Base-by-base conservation (phyloP, 805 yeast species). In the Candida verbasci region DNA sequence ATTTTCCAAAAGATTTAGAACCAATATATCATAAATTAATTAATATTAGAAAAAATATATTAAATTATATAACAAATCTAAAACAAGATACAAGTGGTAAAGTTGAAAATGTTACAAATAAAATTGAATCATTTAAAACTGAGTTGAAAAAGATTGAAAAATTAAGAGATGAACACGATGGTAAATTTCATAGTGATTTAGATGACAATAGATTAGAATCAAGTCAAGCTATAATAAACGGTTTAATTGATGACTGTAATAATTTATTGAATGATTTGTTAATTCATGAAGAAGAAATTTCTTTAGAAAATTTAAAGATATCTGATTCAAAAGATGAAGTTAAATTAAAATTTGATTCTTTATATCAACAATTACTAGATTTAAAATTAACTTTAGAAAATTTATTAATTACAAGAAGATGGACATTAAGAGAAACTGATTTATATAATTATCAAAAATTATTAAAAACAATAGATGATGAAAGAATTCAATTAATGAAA, bases 341-440 rank as follows among this genome's bases (percentile, higher is more conserved):
- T 4, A 30, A 44, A 26, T 31, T 41, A 28, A 32, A 40, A 32
- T 25, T 60, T 70, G 34, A 69, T 85, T 37, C 64, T 68, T 34
- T 68, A 84, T 89, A 85, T 60, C 70, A 75, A 33, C 70, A 76
- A 40, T 66, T 93, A 46, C 64, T 75, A 21, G 76, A 72, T 30
- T 70, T 87, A 47, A 86, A 87, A 56, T 70, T 77, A 17, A 80
- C 81, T 14, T 70, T 93, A 42, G 96, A 86, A 48, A 86, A 86
- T 47, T 66, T 93, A 44, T 70, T 91, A 49, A 78, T 93, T 30
- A 93, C 98, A 3, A 80, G 96, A 60, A 76, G 98, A 57, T 93
- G 99, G 99, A 91, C 97, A 2, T 68, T 93, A 64, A 78, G 99
- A 53, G 96, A 89, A 52, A 93, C 98, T 0, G 99, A 93, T 62